Evolutionary conservation across 768 basidiomycete species (phyloP).

Genomic region (Clathrus columnatus): DNA sequence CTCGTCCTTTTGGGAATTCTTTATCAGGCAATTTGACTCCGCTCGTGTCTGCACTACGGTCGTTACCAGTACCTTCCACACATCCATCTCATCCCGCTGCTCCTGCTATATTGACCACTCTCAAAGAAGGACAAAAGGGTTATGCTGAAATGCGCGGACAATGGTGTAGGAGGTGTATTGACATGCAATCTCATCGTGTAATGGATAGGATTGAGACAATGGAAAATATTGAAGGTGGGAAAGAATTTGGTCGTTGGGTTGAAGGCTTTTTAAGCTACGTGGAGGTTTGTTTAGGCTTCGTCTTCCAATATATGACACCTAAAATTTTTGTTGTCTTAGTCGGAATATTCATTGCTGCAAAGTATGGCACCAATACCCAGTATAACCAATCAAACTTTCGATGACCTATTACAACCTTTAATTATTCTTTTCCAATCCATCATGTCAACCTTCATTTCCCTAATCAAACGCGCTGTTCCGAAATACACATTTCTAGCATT

Average conservation of each 20-base stretch:
- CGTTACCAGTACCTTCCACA: slow-evolving; percentile 65
- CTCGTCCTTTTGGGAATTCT: slow-evolving; percentile 45
- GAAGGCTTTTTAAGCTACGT: slow-evolving; percentile 54
- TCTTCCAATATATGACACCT: background rate
- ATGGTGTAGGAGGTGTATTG: slow-evolving; percentile 70
- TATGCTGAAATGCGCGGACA: slow-evolving; percentile 81
- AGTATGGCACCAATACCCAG: slow-evolving; percentile 55
- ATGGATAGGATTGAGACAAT: slow-evolving; percentile 63
- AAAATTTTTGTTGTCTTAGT: slow-evolving; percentile 27
- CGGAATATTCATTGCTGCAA: slow-evolving; percentile 56
- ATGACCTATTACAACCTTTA: slow-evolving; percentile 54
- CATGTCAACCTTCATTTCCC: slow-evolving; percentile 48
- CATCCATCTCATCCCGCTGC: slow-evolving; percentile 80
- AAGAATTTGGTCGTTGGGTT: slow-evolving; percentile 67
- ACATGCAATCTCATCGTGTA: slow-evolving; percentile 58
- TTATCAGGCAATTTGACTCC: slow-evolving; percentile 48
- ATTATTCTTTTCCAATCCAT: slow-evolving; percentile 57
- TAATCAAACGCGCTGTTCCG: slow-evolving; percentile 63
- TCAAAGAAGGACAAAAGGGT: slow-evolving; percentile 72
- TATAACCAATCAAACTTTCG: slow-evolving; percentile 47
- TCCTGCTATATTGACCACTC: slow-evolving; percentile 47
- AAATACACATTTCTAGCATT: slow-evolving; percentile 76
- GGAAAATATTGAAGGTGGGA: slow-evolving; percentile 56
- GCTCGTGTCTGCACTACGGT: slow-evolving; percentile 52
- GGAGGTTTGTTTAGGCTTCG: slow-evolving; percentile 36